phyloP scores from a whole-genome alignment of 2,329 filamentous ascomycete genomes.

The Trichoderma sp. region DNA sequence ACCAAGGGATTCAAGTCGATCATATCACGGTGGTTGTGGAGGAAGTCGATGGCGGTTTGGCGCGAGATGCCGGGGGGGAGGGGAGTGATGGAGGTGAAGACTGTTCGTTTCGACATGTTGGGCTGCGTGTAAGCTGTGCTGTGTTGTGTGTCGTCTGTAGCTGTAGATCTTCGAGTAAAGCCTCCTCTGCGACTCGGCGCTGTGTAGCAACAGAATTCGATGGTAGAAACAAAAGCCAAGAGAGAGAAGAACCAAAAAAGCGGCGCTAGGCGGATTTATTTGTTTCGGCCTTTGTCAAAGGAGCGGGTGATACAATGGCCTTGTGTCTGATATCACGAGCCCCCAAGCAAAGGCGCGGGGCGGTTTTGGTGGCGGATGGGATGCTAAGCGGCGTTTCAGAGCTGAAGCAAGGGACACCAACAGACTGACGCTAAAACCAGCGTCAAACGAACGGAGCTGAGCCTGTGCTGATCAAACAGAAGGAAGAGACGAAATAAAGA shows the following conservation, averaged over 20 bases:
- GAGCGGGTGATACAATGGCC: background rate
- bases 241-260: background rate
- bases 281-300: background rate
- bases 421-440: background rate
- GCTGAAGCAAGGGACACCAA: conserved; percentile 14
- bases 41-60: conserved; percentile 67
- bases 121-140: background rate
- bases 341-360: conserved; percentile 3
- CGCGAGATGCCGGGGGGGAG: conserved; percentile 67
- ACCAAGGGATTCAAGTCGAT: conserved; percentile 86
- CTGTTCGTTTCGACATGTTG: conserved; percentile 64
- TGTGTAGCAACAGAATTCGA: background rate
- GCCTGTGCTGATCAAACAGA: background rate
- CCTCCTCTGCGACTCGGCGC: background rate
- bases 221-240: background rate
- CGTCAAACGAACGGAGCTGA: background rate
- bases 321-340: conserved; percentile 15
- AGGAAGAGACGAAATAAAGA: background rate
- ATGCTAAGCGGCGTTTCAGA: conserved; percentile 10
- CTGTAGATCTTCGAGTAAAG: background rate
- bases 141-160: background rate
- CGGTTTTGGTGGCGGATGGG: background rate
- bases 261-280: background rate
- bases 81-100: conserved; percentile 77
- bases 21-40: conserved; percentile 78